Percentiles rank a stretch among this genome's conserved stretches.
phyloP scores from a whole-genome alignment of 2,329 filamentous ascomycete genomes.

The Aspergillus pseudotamarii region DNA sequence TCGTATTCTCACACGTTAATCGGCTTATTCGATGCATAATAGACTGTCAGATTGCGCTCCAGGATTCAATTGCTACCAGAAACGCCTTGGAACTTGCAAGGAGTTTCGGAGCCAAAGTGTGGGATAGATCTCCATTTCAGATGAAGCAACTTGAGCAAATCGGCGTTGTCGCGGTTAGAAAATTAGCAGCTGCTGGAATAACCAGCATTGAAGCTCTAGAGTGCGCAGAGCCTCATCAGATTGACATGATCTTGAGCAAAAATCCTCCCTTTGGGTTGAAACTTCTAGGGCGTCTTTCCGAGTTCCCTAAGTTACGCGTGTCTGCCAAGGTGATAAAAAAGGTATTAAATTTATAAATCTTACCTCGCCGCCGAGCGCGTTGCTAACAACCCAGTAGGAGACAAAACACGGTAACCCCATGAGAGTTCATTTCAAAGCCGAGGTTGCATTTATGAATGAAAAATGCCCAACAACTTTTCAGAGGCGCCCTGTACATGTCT shows the following conservation, averaged over 20 bases:
- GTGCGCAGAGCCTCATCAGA: conserved; percentile 65
- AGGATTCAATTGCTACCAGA: conserved; percentile 68
- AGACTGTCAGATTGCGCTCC: conserved; percentile 66
- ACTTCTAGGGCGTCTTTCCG: conserved; percentile 63
- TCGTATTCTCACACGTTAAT: conserved; percentile 69
- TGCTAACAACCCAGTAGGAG: conserved; percentile 30
- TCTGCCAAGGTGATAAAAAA: conserved; percentile 55
- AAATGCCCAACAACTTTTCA: conserved; percentile 64
- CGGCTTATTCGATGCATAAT: conserved; percentile 74
- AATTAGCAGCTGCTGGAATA: conserved; percentile 71
- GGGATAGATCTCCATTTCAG: conserved; percentile 81
- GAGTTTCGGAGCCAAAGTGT: conserved; percentile 72
- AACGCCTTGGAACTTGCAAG: conserved; percentile 77
- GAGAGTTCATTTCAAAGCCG: conserved; percentile 65
- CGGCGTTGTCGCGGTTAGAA: conserved; percentile 74
- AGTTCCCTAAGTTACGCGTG: conserved; percentile 71
- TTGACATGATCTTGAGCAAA: conserved; percentile 75
- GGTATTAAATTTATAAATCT: conserved; percentile 30
- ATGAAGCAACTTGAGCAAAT: conserved; percentile 81
- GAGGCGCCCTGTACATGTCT: conserved; percentile 67
- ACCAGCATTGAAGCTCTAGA: conserved; percentile 72
- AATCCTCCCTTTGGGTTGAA: conserved; percentile 82
- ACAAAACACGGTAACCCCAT: conserved; percentile 46
- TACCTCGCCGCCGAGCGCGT: conserved; percentile 23
- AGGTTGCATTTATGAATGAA: conserved; percentile 72